Evolutionary conservation across 345 rosid species (phyloP), one percentile per base, ranked within the genome.

Genomic region (Conringia planisiliqua): DNA sequence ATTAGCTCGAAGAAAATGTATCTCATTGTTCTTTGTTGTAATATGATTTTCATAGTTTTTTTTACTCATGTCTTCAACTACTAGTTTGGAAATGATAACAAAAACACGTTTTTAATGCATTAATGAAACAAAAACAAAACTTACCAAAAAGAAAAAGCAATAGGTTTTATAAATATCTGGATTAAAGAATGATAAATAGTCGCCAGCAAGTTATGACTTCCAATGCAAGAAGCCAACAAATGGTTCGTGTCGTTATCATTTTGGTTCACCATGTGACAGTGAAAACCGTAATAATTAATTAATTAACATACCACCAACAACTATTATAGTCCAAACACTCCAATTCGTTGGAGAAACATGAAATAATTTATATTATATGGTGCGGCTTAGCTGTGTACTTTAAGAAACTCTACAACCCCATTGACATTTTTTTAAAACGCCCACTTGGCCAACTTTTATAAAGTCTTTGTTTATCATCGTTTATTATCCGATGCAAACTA

Each of bases 331-430:
- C 44, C 7, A 18, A 67, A 67, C 52, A 67, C 26, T 50, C 44
- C 11, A 55, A 73, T 30, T 54, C 66, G 59, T 66, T 46, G 51
- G 72, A 57, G 52, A 74, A 54, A 64, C 27, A 64, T 66, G 33
- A 47, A 57, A 46, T 56, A 56, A 54, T 18, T 24, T 47, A 47
- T 16, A 22, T 17, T 26, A 57, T 74, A 57, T 74, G 72, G 60
- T 74, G 61, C 61, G 43, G 35, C 61, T 74, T 74, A 74, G 78
- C 78, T 74, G 78, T 74, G 71, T 74, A 44, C 66, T 62, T 54
- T 32, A 32, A 26, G 29, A 20, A 43, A 55, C 65, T 73, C 69
- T 58, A 72, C 62, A 48, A 61, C 9, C 29, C 16, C 46, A 32
- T 73, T 64, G n/a, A 73, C 57, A 55, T 64, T 63, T 42, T 51